phyloP scores from a whole-genome alignment of 208 protist genomes.

The Leishmania lainsoni region DNA sequence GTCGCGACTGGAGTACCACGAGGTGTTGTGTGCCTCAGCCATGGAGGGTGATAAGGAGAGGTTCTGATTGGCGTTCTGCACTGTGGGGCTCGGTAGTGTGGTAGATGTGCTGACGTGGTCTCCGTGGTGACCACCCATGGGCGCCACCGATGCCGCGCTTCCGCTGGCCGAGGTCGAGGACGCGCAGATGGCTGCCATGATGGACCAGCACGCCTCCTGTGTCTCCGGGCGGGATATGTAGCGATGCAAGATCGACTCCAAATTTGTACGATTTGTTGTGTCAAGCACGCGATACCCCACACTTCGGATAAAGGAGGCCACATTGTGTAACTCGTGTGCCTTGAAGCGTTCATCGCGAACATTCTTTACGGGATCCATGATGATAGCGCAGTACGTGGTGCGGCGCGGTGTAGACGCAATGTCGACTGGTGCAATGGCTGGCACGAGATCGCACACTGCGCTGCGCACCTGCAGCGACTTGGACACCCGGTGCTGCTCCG shows the following conservation, averaged over 20 bases:
- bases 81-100: slow-evolving; percentile 6
- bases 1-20: slow-evolving; percentile 6
- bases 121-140: neutral
- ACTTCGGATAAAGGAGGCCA: slow-evolving; percentile 79
- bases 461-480: slow-evolving; percentile 75
- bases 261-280: slow-evolving; percentile 80
- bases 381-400: slow-evolving; percentile 80
- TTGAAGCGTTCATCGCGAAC: slow-evolving; percentile 86
- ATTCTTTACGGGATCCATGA: slow-evolving; percentile 94
- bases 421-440: slow-evolving; percentile 83
- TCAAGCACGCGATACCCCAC: slow-evolving; percentile 86
- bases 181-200: slow-evolving; percentile 83
- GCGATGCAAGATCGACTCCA: slow-evolving; percentile 86
- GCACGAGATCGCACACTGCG: slow-evolving; percentile 87
- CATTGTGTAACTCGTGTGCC: slow-evolving; percentile 77
- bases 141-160: neutral
- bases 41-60: neutral
- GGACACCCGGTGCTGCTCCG: slow-evolving; percentile 83
- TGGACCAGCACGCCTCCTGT: slow-evolving; percentile 87
- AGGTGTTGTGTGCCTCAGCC: neutral
- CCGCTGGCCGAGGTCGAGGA: slow-evolving; percentile 17
- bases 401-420: slow-evolving; percentile 62
- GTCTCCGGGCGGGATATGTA: slow-evolving; percentile 86
- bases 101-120: slow-evolving; percentile 1
- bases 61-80: neutral